phyloP scores from a whole-genome alignment of 305 asterid genomes.

The Solanum hybrid region DNA sequence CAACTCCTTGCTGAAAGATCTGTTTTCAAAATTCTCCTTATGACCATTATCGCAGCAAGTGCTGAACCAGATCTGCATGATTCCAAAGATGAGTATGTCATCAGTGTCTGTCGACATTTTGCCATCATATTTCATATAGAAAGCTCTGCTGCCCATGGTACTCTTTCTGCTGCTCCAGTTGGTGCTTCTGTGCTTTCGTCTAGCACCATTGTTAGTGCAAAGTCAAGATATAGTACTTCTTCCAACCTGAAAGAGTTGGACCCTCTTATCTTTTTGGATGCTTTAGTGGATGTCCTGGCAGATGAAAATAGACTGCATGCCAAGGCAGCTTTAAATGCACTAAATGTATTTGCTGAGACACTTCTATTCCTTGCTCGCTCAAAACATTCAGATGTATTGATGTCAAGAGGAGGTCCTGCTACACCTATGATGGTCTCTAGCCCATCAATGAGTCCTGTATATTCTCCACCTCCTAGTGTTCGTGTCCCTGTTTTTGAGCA shows the following conservation, averaged over 20 bases:
- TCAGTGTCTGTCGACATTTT: slow-evolving; percentile 86
- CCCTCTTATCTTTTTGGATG: slow-evolving; percentile 91
- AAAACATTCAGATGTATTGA: slow-evolving; percentile 65
- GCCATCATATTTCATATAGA: slow-evolving; percentile 92
- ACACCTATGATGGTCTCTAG: slow-evolving; percentile 98
- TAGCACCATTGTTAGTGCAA: slow-evolving; percentile 44
- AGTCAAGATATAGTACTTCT: slow-evolving; percentile 52
- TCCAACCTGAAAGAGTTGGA: slow-evolving; percentile 87
- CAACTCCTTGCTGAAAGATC: slow-evolving; percentile 99
- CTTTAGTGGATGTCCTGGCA: slow-evolving; percentile 86
- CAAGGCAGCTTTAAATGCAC: slow-evolving; percentile 82
- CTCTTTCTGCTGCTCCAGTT: slow-evolving; percentile 36
- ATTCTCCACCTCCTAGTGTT: slow-evolving; percentile 95
- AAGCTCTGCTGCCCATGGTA: slow-evolving; percentile 40
- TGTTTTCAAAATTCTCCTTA: slow-evolving; percentile 87
- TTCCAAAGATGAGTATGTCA: slow-evolving; percentile 73
- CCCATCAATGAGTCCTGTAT: slow-evolving; percentile 96
- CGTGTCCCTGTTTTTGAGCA: slow-evolving; percentile 94
- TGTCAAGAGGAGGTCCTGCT: slow-evolving; percentile 88
- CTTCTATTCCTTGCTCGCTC: slow-evolving; percentile 87
- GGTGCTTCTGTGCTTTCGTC: slow-evolving; percentile 57
- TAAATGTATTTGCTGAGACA: slow-evolving; percentile 71
- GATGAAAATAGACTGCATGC: slow-evolving; percentile 89
- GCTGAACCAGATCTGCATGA: slow-evolving; percentile 83
- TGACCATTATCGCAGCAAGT: slow-evolving; percentile 90